Conservation (phyloP, 2,329 filamentous ascomycete genomes). For the Microsporum ferrugineum region DNA sequence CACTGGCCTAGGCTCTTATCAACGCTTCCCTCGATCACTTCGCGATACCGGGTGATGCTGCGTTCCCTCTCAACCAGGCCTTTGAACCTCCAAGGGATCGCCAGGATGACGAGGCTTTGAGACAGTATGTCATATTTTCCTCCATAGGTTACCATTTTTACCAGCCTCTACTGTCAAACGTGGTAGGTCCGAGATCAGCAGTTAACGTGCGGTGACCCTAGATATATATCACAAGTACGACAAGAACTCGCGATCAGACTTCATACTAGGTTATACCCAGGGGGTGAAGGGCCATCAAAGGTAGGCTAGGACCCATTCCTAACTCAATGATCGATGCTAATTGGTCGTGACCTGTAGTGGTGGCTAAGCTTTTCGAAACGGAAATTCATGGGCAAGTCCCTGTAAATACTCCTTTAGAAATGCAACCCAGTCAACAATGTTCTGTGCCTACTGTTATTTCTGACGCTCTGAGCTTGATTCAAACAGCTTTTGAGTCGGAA, state of each 20-base stretch:
- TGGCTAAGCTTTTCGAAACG: slow-evolving; percentile 98
- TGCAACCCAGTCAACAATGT: neutral
- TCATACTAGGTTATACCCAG: slow-evolving; percentile 76
- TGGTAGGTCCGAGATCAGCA: neutral
- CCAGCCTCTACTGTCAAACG: neutral
- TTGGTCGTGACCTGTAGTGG: slow-evolving; percentile 54
- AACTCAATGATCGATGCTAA: neutral
- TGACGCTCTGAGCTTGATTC: neutral
- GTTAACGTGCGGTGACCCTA: slow-evolving; percentile 13
- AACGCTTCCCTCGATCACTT: slow-evolving; percentile 93
- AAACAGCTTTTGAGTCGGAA: neutral
- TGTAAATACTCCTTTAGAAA: slow-evolving; percentile 38
- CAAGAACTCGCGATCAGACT: slow-evolving; percentile 80
- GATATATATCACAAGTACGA: slow-evolving; percentile 68
- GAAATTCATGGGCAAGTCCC: slow-evolving; percentile 97
- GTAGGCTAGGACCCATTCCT: slow-evolving; percentile 24
- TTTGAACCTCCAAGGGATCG: slow-evolving; percentile 81
- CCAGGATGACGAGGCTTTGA: slow-evolving; percentile 77
- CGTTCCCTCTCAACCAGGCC: slow-evolving; percentile 89
- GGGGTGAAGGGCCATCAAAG: slow-evolving; percentile 55
- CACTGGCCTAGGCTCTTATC: slow-evolving; percentile 60
- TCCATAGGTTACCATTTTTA: neutral
- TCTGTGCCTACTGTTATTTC: neutral
- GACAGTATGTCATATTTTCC: slow-evolving; percentile 51
- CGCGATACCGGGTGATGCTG: slow-evolving; percentile 83